Evolutionary conservation across 2,329 filamentous ascomycete genomes (phyloP).

Genomic region (Stromatinia cepivora): DNA sequence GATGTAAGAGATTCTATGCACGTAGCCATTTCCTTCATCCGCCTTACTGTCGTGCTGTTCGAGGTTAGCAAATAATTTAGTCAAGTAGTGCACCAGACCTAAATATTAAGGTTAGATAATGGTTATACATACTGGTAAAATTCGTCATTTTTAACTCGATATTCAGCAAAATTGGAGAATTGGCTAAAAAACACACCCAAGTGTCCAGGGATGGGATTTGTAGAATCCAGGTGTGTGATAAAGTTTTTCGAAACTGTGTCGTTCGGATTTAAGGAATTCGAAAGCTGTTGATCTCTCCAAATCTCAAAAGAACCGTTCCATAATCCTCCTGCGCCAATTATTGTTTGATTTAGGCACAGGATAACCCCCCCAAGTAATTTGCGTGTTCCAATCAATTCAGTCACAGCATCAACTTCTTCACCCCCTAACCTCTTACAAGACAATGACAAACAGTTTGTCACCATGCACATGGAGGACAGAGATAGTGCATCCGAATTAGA

Average conservation of each 20-base stretch:
- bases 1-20: not conserved
- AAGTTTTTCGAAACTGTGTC: not conserved
- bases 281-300: not conserved
- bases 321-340: not conserved
- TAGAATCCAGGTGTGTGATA: not conserved
- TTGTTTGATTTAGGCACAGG: not conserved
- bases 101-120: not conserved
- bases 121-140: constrained; percentile 4
- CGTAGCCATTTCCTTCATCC: not conserved
- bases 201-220: not conserved
- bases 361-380: not conserved
- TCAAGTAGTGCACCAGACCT: not conserved
- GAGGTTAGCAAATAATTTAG: not conserved
- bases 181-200: not conserved
- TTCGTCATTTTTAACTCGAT: not conserved
- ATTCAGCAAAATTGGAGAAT: not conserved
- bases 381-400: not conserved
- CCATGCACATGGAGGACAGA: not conserved
- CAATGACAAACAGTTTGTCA: not conserved
- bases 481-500: constrained; percentile 2
- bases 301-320: not conserved
- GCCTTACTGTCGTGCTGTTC: not conserved
- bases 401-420: not conserved
- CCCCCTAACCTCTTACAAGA: not conserved
- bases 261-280: not conserved